A percentile compares a stretch with the other conserved stretches of the same genome.
Evolutionary conservation across 192 early-diverging fungal genomes (phyloP).

Genomic region (Pilaira anomala): DNA sequence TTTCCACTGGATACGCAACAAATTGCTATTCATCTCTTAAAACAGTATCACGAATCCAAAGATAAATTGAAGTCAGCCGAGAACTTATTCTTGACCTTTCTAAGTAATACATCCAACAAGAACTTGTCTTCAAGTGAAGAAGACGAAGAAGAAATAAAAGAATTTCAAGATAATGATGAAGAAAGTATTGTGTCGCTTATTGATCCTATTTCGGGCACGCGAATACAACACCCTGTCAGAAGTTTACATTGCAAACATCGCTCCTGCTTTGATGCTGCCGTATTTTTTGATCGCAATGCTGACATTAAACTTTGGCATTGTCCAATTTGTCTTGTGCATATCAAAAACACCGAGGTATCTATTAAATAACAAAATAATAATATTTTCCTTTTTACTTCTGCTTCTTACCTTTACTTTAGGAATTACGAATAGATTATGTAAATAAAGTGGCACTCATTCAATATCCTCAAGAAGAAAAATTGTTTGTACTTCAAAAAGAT

Average conservation of each 20-base stretch:
- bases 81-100: too few relatives aligned
- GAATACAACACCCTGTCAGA: conserved; percentile 10
- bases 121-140: conserved; percentile 2
- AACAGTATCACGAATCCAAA: neutral
- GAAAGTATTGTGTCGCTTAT: neutral
- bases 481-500: conserved; percentile 13
- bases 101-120: too few relatives aligned
- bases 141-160: conserved; percentile 1
- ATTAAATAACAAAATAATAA: neutral
- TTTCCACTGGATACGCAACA: neutral
- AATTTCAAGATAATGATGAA: neutral
- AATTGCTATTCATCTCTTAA: neutral
- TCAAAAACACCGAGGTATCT: conserved; percentile 14
- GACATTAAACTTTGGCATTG: conserved; percentile 12
- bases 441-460: conserved; percentile 2
- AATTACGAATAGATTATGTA: conserved; percentile 3
- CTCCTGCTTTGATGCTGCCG: conserved; percentile 5
- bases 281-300: neutral
- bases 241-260: conserved; percentile 5
- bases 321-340: conserved; percentile 10
- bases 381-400: neutral
- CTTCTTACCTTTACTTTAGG: neutral
- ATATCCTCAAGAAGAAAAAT: conserved; percentile 11
- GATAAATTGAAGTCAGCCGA: too few relatives aligned
- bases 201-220: conserved; percentile 5